These are phyloP conservation scores for Leccinellum albellum DNA, from an alignment of 768 basidiomycete species.

Conservation along the genomic window DNA sequence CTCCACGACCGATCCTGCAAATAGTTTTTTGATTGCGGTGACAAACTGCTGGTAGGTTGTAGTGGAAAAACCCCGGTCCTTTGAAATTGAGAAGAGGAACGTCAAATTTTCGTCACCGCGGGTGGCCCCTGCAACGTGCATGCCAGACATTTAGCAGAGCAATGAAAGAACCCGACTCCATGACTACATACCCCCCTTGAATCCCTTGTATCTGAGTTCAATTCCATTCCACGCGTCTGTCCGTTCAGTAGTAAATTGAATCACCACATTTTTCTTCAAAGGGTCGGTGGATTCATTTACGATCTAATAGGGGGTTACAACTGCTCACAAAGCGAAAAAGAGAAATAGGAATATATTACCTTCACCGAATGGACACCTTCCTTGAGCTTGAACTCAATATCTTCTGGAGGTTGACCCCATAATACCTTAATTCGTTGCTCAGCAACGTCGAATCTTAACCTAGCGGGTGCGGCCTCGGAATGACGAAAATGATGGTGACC, in stretches of 20 bases:
- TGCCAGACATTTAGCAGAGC: neutral
- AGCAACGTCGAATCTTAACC: slow-evolving; percentile 12
- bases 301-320: slow-evolving; percentile 14
- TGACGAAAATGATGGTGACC: slow-evolving; percentile 19
- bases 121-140: slow-evolving; percentile 11
- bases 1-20: neutral
- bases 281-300: slow-evolving; percentile 13
- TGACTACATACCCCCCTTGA: slow-evolving; percentile 24
- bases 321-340: neutral
- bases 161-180: neutral
- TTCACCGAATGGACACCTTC: slow-evolving; percentile 9
- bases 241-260: slow-evolving; percentile 16
- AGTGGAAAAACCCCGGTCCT: slow-evolving; percentile 10
- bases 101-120: slow-evolving; percentile 9
- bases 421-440: slow-evolving; percentile 9
- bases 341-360: slow-evolving; percentile 10
- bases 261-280: slow-evolving; percentile 18
- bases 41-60: slow-evolving; percentile 24
- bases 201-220: slow-evolving; percentile 16
- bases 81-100: slow-evolving; percentile 22
- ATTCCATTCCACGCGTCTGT: slow-evolving; percentile 3
- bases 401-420: slow-evolving; percentile 5
- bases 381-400: slow-evolving; percentile 15
- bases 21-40: slow-evolving; percentile 6
- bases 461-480: slow-evolving; percentile 8